These are phyloP conservation scores for Isoetes engelmannii DNA, from an alignment of 83 land plant genomes.

Conservation along the genomic window DNA sequence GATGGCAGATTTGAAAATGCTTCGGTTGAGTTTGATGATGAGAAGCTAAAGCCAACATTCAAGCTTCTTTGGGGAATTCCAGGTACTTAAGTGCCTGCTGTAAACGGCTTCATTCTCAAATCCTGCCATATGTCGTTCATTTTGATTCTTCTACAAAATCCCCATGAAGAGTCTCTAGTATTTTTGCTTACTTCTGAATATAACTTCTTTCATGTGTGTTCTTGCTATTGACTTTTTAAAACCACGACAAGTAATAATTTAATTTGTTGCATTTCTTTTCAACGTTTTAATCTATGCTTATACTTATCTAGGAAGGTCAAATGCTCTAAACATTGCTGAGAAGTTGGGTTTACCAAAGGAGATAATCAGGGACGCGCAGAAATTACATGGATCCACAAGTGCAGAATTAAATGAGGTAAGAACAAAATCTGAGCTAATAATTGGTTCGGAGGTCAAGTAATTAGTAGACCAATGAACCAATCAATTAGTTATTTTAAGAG, in stretches of 20 bases:
- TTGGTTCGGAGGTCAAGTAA: background rate
- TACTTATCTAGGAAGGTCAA: conserved; percentile 57
- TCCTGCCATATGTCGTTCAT: too few species aligned
- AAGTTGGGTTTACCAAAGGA: conserved; percentile 60
- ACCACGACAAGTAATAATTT: too few species aligned
- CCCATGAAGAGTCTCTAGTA: too few species aligned
- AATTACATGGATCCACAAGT: conserved; percentile 55
- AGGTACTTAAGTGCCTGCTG: conserved; percentile 31
- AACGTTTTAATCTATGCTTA: background rate
- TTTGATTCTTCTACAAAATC: too few species aligned
- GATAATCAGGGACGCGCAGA: conserved; percentile 51
- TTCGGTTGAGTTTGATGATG: conserved; percentile 90
- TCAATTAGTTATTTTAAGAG: background rate
- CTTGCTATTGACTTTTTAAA: background rate
- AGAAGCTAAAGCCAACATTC: conserved; percentile 72
- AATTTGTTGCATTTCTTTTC: background rate
- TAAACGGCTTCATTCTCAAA: too few species aligned
- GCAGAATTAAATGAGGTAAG: conserved; percentile 73
- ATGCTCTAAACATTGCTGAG: conserved; percentile 82
- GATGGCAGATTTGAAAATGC: conserved; percentile 86
- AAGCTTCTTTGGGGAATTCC: conserved; percentile 95
- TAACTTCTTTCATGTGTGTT: too few species aligned
- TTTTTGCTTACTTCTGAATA: too few species aligned
- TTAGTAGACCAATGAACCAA: background rate
- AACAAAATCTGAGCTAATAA: background rate